phyloP scores from a whole-genome alignment of 345 rosid genomes.

The Carallia pectinifolia region DNA sequence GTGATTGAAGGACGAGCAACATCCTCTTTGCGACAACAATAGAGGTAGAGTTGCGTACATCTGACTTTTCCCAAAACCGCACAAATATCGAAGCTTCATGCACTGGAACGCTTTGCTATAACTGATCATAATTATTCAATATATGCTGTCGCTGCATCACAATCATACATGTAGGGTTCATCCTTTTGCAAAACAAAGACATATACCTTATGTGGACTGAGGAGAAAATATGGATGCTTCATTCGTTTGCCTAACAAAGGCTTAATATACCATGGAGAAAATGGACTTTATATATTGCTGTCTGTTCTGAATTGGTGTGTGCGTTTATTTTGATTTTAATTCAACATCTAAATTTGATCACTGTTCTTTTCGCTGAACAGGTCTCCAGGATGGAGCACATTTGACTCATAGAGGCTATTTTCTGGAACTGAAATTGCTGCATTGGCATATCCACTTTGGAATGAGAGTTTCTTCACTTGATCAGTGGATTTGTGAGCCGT shows the following conservation, averaged over 20 bases:
- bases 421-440: constrained; percentile 42
- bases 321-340: constrained; percentile 12
- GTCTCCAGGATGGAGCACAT: constrained; percentile 70
- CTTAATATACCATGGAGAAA: no score
- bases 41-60: no score
- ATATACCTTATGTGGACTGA: no score
- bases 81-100: no score
- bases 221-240: no score
- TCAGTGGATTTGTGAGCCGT: constrained; percentile 61
- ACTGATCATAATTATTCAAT: background rate
- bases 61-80: no score
- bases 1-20: background rate
- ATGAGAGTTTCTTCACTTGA: constrained; percentile 67
- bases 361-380: constrained; percentile 78
- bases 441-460: constrained; percentile 51
- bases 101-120: background rate
- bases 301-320: background rate
- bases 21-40: no score
- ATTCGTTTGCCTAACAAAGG: no score
- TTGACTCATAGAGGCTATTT: constrained; percentile 55
- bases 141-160: background rate
- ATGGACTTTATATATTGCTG: background rate
- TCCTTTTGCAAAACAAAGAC: no score
- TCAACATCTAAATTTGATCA: constrained; percentile 38
- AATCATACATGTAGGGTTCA: no score